Percentiles rank a stretch among this genome's conserved stretches.
These are phyloP conservation scores for Conoideocrella luteorostrata DNA, from an alignment of 2,329 filamentous ascomycete species.

Conservation along the genomic window DNA sequence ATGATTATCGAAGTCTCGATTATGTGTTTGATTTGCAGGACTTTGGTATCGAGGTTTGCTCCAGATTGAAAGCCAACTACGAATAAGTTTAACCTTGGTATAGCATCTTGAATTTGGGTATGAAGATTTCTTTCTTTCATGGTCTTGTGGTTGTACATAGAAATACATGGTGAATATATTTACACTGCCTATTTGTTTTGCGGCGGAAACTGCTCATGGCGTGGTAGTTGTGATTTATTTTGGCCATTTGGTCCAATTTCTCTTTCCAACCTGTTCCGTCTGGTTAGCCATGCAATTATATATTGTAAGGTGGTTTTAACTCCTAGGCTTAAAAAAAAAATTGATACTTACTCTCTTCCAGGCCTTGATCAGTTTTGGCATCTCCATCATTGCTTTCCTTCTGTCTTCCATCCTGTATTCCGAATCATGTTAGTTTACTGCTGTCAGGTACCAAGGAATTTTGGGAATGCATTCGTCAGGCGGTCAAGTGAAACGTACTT, in stretches of 20 bases:
- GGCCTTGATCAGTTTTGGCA: slow-evolving; percentile 84
- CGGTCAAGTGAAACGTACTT: no score
- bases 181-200: neutral
- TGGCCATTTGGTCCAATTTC: slow-evolving; percentile 52
- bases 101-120: neutral
- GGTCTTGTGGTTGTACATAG: slow-evolving; percentile 20
- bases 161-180: slow-evolving; percentile 29
- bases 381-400: slow-evolving; percentile 86
- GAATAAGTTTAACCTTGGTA: no score
- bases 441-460: neutral
- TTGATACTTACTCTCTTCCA: slow-evolving; percentile 94
- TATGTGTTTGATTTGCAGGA: no score
- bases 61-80: no score
- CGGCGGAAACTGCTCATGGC: no score
- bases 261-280: slow-evolving; percentile 42
- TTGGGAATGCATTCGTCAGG: no score
- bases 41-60: no score
- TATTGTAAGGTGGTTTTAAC: neutral
- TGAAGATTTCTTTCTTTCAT: neutral
- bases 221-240: slow-evolving; percentile 45
- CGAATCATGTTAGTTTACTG: slow-evolving; percentile 8
- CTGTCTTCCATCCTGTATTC: slow-evolving; percentile 69
- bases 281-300: slow-evolving; percentile 21
- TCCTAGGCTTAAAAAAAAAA: slow-evolving; percentile 15
- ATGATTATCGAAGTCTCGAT: no score